phyloP scores from a whole-genome alignment of 129 eudicot genomes.

The Ambrosia artemisiifolia region DNA sequence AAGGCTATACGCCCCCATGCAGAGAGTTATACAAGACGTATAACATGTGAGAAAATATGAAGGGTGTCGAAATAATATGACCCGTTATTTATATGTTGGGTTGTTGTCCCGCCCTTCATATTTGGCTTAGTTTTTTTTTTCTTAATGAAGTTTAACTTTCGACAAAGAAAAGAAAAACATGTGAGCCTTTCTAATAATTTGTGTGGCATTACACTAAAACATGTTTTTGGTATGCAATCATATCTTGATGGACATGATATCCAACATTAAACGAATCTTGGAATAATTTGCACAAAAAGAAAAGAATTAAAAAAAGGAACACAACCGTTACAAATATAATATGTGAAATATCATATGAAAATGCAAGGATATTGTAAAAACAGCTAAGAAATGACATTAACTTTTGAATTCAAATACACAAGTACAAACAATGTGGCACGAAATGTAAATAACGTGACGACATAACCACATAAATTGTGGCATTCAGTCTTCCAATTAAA shows the following conservation, averaged over 20 bases:
- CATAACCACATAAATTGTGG: slow-evolving; percentile 13
- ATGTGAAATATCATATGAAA: slow-evolving; percentile 24
- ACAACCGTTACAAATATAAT: slow-evolving; percentile 9
- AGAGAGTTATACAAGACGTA: too few relatives aligned
- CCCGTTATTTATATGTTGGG: too few relatives aligned
- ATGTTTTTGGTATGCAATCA: not conserved
- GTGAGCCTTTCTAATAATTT: not conserved
- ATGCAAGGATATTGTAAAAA: slow-evolving; percentile 15
- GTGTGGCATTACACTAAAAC: not conserved
- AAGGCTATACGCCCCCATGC: too few relatives aligned
- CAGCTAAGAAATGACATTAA: slow-evolving; percentile 15
- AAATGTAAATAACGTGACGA: slow-evolving; percentile 28
- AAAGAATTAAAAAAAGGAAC: not conserved
- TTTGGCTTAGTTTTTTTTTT: too few relatives aligned
- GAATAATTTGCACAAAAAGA: not conserved
- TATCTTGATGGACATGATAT: not conserved
- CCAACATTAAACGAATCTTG: not conserved
- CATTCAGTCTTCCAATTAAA: slow-evolving; percentile 2
- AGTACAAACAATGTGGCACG: not conserved
- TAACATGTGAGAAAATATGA: too few relatives aligned
- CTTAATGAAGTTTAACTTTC: too few relatives aligned
- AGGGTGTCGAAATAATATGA: too few relatives aligned
- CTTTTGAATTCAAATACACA: slow-evolving; percentile 4
- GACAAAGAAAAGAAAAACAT: not conserved
- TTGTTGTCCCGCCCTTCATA: too few relatives aligned